Evolutionary conservation across 805 yeast genomes (phyloP), one percentile per base, ranked within the genome.

Genomic region (Suhomyces prunicola): DNA sequence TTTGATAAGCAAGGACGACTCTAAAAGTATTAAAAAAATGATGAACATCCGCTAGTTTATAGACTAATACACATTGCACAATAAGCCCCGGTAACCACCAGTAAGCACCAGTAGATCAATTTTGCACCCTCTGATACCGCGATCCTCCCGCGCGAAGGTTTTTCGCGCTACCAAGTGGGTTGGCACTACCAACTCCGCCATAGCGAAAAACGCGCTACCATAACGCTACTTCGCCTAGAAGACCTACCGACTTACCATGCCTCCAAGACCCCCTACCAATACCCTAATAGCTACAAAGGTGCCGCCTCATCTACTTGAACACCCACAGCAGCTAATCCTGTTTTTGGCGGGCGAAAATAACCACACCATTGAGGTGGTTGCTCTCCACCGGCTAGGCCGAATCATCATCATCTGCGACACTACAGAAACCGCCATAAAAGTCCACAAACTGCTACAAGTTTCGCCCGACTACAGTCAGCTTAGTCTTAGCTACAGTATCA

Each of bases 201-300:
- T 3, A 5, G 22, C 33, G 33, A 29, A 29, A 29, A 29, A 33
- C 36, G 42, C 42, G 42, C 42, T 39, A 39, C 42, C 42, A 39
- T 33, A 33, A n/a, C 13, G 42, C 23, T 8, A 5, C 24, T 39
- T 19, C 24, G 42, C 23, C 10, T n/a, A 6, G 5, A 13, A n/a
- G 7, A 13, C 24, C 42, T 3, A 8, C 22, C 13, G 9, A 6
- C 22, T 36, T 17, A 17, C 23, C 42, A 39, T 17, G 17, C 24
- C 42, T 17, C 42, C 24, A 46, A 47, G 49, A 36, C n/a, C 17
- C 8, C 52, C 55, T 12, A 53, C 74, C 4, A 75, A 75, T 52
- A 69, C 78, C 3, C 60, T 75, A 19, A 74, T 75, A 15, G 50
- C 74, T 15, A 71, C 77, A 17, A 57, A 67, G 19, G 58, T 69